phyloP scores from a whole-genome alignment of 768 basidiomycete species.

The Lactarius trivialis region DNA sequence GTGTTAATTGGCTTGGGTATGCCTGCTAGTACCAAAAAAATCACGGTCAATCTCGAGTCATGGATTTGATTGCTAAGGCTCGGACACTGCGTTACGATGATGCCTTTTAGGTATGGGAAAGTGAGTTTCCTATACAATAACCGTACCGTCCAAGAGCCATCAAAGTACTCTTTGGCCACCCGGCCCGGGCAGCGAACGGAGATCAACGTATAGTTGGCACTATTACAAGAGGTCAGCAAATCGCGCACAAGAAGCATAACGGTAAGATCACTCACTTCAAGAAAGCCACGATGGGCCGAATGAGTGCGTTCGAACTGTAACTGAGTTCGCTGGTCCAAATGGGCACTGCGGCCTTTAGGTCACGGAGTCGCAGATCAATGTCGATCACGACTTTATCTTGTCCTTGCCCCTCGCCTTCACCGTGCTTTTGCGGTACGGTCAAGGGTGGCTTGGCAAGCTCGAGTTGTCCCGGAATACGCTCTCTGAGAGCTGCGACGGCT shows the following conservation, averaged over 20 bases:
- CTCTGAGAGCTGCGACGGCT: slow-evolving; percentile 45
- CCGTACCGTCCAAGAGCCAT: slow-evolving; percentile 93
- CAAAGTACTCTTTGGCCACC: slow-evolving; percentile 83
- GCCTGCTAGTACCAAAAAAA: no score
- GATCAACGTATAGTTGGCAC: slow-evolving; percentile 87
- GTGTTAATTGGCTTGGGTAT: no score
- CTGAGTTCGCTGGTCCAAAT: slow-evolving; percentile 84
- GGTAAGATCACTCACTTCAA: slow-evolving; percentile 75
- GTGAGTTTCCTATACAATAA: slow-evolving; percentile 40
- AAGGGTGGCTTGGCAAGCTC: slow-evolving; percentile 83
- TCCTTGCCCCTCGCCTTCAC: slow-evolving; percentile 32
- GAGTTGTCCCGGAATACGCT: slow-evolving; percentile 79
- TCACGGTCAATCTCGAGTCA: no score
- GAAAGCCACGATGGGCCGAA: slow-evolving; percentile 95
- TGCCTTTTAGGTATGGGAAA: slow-evolving; percentile 92
- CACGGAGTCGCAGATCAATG: slow-evolving; percentile 90
- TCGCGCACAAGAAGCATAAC: not conserved
- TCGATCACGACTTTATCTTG: slow-evolving; percentile 66
- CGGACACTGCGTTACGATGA: slow-evolving; percentile 16
- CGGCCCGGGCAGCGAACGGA: slow-evolving; percentile 93
- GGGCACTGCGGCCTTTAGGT: slow-evolving; percentile 92
- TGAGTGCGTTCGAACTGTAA: slow-evolving; percentile 87
- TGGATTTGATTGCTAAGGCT: slow-evolving; percentile 1
- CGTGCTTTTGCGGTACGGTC: slow-evolving; percentile 52
- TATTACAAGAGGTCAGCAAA: slow-evolving; percentile 31